These are phyloP conservation scores for Gaultheria prostrata DNA, from an alignment of 148 eudicot genomes.

Conservation along the genomic window DNA sequence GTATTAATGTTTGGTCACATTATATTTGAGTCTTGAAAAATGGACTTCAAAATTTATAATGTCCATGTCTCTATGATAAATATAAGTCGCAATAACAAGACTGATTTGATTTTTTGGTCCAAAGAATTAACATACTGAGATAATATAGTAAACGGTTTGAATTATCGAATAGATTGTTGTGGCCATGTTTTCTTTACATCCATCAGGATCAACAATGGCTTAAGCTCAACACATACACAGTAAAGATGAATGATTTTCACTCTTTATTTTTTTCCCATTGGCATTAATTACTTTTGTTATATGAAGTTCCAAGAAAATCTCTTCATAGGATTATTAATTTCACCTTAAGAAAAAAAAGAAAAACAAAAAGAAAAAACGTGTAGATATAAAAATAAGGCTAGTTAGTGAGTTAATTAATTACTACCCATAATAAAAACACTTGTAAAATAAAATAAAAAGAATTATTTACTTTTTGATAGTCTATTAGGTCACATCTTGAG, in stretches of 20 bases:
- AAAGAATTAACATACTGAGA: not conserved
- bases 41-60: not conserved
- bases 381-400: not conserved
- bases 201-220: not conserved
- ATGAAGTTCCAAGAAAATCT: not conserved
- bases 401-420: not conserved
- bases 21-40: not conserved
- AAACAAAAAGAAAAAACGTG: not conserved
- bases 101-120: too few species aligned
- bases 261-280: not conserved
- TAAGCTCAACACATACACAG: not conserved
- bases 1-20: not conserved
- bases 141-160: not conserved
- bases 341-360: not conserved
- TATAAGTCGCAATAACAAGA: not conserved
- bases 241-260: not conserved
- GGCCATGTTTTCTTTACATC: not conserved
- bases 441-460: not conserved
- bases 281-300: not conserved
- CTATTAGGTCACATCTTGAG: slow-evolving; percentile 14
- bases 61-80: not conserved
- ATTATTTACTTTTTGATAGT: not conserved
- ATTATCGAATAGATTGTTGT: not conserved
- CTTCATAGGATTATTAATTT: not conserved
- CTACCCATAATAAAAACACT: not conserved